phyloP scores from a whole-genome alignment of 2,329 filamentous ascomycete genomes.

The Fusarium sp. region DNA sequence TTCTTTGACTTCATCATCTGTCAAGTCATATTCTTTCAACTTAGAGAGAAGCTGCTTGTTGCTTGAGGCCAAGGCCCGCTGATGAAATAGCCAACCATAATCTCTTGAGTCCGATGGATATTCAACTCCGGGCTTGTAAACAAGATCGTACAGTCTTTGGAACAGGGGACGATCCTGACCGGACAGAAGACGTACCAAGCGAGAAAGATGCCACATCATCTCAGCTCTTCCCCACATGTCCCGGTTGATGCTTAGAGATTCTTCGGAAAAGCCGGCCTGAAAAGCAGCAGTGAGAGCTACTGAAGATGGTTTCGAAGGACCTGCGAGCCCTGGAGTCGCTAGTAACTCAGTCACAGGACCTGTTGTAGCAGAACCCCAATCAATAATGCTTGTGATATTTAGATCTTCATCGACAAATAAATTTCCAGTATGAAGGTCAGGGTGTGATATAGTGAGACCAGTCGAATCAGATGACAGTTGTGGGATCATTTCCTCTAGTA shows the following conservation, averaged over 20 bases:
- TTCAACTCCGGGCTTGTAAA: neutral
- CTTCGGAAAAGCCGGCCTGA: neutral
- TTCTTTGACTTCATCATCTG: neutral
- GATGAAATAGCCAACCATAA: constrained; percentile 6
- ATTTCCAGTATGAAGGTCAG: neutral
- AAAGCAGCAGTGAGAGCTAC: neutral
- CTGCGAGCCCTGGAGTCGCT: neutral
- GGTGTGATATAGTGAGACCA: neutral
- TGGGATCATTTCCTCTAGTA: neutral
- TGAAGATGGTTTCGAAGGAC: neutral
- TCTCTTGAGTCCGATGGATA: neutral
- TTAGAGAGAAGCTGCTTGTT: constrained; percentile 16
- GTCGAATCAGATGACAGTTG: accelerated
- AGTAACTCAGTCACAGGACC: neutral
- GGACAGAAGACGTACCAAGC: constrained; percentile 26
- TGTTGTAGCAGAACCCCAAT: neutral
- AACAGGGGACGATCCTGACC: constrained; percentile 28
- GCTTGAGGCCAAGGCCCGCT: neutral
- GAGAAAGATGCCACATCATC: constrained; percentile 24
- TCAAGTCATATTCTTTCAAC: constrained; percentile 20
- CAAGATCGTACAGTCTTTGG: constrained; percentile 13
- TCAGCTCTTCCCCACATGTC: constrained; percentile 4
- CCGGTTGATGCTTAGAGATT: neutral
- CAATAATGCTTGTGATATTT: neutral
- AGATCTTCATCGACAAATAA: neutral